Conservation (phyloP, 176 grass and related monocot genomes). For the Carex parvula region DNA sequence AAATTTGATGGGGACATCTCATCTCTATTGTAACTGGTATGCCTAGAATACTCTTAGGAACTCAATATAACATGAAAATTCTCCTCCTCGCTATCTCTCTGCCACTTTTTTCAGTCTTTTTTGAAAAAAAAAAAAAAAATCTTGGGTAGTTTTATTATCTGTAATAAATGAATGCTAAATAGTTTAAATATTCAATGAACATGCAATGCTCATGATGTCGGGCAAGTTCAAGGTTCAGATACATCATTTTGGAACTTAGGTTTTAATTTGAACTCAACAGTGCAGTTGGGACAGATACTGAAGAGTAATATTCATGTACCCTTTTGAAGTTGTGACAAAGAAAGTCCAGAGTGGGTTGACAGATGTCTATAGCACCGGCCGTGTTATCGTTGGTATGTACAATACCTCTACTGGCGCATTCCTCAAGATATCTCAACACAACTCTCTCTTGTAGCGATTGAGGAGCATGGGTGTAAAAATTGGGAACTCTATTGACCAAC, state of each 20-base stretch:
- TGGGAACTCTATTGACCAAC: slow-evolving; percentile 10
- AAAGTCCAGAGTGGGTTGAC: slow-evolving; percentile 23
- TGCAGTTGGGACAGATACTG: too few species aligned
- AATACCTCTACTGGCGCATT: slow-evolving; percentile 9
- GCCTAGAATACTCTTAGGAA: background rate
- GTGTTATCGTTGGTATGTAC: background rate
- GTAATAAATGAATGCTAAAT: background rate
- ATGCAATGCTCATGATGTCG: background rate
- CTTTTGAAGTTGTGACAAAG: slow-evolving; percentile 24
- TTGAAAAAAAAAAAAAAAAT: background rate
- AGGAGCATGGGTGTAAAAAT: slow-evolving; percentile 27
- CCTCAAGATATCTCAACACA: slow-evolving; percentile 32
- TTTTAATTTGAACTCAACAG: too few species aligned
- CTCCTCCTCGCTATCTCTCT: background rate
- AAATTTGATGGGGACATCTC: background rate
- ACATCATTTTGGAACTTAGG: too few species aligned
- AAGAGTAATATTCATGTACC: slow-evolving; percentile 16
- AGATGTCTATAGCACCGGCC: background rate
- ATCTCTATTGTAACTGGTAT: background rate
- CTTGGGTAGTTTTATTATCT: background rate
- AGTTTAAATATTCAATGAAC: background rate
- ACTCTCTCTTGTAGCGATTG: slow-evolving; percentile 25
- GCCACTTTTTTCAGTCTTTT: background rate
- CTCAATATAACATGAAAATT: background rate
- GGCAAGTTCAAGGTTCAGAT: background rate